These are phyloP conservation scores for Pseudogymnoascus destructans DNA, from an alignment of 2,329 filamentous ascomycete genomes.

Conservation along the genomic window DNA sequence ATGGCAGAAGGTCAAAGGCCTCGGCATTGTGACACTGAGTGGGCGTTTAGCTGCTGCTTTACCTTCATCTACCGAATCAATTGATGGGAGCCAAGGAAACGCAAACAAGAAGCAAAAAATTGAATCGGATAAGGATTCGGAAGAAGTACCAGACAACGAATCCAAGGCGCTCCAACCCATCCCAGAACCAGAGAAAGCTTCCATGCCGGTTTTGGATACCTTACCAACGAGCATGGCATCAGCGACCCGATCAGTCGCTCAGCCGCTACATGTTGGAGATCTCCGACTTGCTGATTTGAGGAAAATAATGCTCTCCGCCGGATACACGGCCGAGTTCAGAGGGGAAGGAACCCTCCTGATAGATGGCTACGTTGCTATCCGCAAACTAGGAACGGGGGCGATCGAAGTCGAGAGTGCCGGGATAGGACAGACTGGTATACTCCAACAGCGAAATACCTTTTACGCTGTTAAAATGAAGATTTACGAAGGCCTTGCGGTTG, in stretches of 20 bases:
- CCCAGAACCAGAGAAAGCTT: slow-evolving; percentile 12
- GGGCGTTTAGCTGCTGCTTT: slow-evolving; percentile 49
- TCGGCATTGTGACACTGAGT: slow-evolving; percentile 87
- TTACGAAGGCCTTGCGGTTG: slow-evolving; percentile 86
- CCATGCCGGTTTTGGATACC: slow-evolving; percentile 30
- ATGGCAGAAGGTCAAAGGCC: slow-evolving; percentile 85
- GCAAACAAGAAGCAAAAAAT: slow-evolving; percentile 31
- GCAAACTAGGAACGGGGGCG: slow-evolving; percentile 74
- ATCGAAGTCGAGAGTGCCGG: slow-evolving; percentile 79
- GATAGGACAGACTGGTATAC: slow-evolving; percentile 29
- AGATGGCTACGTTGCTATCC: slow-evolving; percentile 74
- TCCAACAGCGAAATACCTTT: slow-evolving; percentile 51
- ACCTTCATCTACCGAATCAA: slow-evolving; percentile 25
- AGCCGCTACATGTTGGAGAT: slow-evolving; percentile 90
- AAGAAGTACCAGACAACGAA: slow-evolving; percentile 15
- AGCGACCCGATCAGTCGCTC: slow-evolving; percentile 62
- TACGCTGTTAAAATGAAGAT: slow-evolving; percentile 82
- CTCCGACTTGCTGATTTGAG: slow-evolving; percentile 77
- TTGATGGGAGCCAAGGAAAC: slow-evolving; percentile 30
- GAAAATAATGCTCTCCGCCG: slow-evolving; percentile 65
- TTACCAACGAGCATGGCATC: slow-evolving; percentile 49
- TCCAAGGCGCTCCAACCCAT: slow-evolving; percentile 9
- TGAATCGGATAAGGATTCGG: slow-evolving; percentile 26
- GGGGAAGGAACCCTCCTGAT: slow-evolving; percentile 87
- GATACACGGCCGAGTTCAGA: slow-evolving; percentile 81